These are phyloP conservation scores for Marasmius sp. DNA, from an alignment of 1,284 basidiomycete species.

Conservation along the genomic window DNA sequence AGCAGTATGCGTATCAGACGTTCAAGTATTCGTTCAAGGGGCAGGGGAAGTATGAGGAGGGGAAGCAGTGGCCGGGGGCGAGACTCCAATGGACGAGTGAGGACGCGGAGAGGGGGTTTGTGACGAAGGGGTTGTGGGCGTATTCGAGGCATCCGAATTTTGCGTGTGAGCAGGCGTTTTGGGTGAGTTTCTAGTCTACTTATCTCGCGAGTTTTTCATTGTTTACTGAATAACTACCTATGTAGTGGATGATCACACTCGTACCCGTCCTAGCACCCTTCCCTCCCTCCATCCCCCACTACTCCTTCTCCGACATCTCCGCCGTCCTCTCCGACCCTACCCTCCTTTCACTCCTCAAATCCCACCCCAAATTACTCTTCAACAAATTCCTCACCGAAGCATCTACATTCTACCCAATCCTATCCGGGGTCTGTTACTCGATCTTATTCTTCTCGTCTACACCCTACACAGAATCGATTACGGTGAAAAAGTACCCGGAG, in stretches of 20 bases:
- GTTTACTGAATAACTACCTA: neutral
- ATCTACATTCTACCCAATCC: constrained; percentile 40
- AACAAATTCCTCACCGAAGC: constrained; percentile 16
- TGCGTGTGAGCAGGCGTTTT: constrained; percentile 85
- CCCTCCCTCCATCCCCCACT: constrained; percentile 34
- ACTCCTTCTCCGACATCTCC: constrained; percentile 21
- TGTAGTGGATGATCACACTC: constrained; percentile 64
- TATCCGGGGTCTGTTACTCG: constrained; percentile 60
- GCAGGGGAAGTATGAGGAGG: constrained; percentile 34
- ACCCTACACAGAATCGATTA: constrained; percentile 79
- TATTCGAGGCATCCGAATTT: constrained; percentile 92
- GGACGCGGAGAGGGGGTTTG: constrained; percentile 81
- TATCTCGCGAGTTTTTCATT: neutral
- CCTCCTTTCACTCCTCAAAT: neutral
- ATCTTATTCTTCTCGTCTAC: constrained; percentile 76
- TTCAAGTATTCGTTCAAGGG: constrained; percentile 65
- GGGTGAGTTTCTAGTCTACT: constrained; percentile 53
- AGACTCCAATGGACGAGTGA: constrained; percentile 61
- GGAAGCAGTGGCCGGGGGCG: constrained; percentile 66
- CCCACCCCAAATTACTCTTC: neutral
- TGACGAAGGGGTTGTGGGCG: constrained; percentile 83
- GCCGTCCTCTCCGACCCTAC: constrained; percentile 14
- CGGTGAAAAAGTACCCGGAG: constrained; percentile 70
- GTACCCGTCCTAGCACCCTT: constrained; percentile 60
- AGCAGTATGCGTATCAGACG: constrained; percentile 83